phyloP scores from a whole-genome alignment of 1,139 yeast genomes.

The Meyerozyma athensensis region DNA sequence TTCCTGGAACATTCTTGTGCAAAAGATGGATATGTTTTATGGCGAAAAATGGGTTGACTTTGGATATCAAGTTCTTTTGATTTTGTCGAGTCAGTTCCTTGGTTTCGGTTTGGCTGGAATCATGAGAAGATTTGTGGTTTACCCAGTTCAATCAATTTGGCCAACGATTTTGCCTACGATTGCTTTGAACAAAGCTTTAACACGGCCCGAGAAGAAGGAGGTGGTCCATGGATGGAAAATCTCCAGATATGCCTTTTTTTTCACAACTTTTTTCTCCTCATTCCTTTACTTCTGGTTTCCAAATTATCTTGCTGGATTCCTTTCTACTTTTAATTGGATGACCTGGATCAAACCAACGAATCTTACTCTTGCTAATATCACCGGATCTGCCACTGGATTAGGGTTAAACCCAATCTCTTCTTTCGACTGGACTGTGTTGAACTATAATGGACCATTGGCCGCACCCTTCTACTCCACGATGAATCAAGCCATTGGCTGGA shows the following conservation, averaged over 20 bases:
- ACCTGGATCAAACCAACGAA: constrained; percentile 59
- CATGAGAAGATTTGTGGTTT: constrained; percentile 48
- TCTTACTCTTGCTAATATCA: constrained; percentile 47
- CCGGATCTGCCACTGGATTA: constrained; percentile 48
- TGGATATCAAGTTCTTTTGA: constrained; percentile 43
- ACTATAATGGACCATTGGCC: constrained; percentile 22
- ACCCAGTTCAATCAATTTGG: constrained; percentile 55
- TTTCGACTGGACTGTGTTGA: constrained; percentile 45
- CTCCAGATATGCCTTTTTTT: constrained; percentile 44
- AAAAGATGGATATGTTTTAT: constrained; percentile 36
- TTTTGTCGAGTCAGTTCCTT: constrained; percentile 50
- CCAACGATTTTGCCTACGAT: constrained; percentile 52
- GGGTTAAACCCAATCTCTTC: constrained; percentile 53
- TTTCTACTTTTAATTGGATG: constrained; percentile 56
- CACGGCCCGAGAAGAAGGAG: constrained; percentile 37
- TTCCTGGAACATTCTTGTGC: constrained; percentile 40
- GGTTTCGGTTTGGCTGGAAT: constrained; percentile 66
- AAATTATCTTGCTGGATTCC: constrained; percentile 43
- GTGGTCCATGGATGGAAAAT: constrained; percentile 49
- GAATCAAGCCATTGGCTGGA: constrained; percentile 39
- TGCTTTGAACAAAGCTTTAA: constrained; percentile 51
- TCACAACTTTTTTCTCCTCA: constrained; percentile 27
- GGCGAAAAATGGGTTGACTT: constrained; percentile 38
- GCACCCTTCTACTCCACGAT: constrained; percentile 44
- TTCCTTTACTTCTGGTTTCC: constrained; percentile 59